These are phyloP conservation scores for Stagonosporopsis rhizophila DNA, from an alignment of 2,329 filamentous ascomycete species.

Conservation along the genomic window DNA sequence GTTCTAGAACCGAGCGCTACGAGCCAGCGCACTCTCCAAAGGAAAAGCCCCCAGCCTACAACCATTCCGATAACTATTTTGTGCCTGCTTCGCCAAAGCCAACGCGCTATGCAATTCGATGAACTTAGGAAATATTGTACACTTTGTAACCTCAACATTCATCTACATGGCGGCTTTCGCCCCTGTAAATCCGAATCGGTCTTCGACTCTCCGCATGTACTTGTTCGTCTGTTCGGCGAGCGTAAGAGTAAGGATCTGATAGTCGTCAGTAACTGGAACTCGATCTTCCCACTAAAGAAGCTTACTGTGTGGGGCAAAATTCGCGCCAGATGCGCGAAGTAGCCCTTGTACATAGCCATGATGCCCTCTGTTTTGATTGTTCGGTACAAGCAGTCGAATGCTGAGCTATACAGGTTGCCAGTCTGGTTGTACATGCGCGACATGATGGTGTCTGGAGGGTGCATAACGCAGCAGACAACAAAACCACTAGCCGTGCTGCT, in stretches of 20 bases:
- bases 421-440: conserved; percentile 98
- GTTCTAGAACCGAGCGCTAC: neutral
- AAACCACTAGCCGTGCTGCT: conserved; percentile 92
- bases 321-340: conserved; percentile 89
- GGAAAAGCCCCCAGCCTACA: neutral
- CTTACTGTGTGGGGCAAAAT: conserved; percentile 88
- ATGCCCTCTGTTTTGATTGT: conserved; percentile 91
- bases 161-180: conserved; percentile 5
- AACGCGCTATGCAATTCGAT: conserved; percentile 9
- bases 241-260: conserved; percentile 83
- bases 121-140: conserved; percentile 7
- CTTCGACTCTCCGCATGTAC: conserved; percentile 80
- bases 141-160: neutral
- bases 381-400: conserved; percentile 90
- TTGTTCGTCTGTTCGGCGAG: conserved; percentile 98
- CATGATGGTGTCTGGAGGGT: conserved; percentile 99
- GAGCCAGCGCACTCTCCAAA: neutral
- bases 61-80: neutral
- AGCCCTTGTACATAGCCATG: conserved; percentile 96
- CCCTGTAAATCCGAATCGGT: conserved; percentile 56
- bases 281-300: conserved; percentile 3
- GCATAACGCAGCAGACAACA: conserved; percentile 97
- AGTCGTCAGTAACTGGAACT: conserved; percentile 22
- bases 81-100: neutral
- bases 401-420: conserved; percentile 92